Evolutionary conservation across 2,329 filamentous ascomycete genomes (phyloP).

Genomic region (Pseudogymnoascus destructans): DNA sequence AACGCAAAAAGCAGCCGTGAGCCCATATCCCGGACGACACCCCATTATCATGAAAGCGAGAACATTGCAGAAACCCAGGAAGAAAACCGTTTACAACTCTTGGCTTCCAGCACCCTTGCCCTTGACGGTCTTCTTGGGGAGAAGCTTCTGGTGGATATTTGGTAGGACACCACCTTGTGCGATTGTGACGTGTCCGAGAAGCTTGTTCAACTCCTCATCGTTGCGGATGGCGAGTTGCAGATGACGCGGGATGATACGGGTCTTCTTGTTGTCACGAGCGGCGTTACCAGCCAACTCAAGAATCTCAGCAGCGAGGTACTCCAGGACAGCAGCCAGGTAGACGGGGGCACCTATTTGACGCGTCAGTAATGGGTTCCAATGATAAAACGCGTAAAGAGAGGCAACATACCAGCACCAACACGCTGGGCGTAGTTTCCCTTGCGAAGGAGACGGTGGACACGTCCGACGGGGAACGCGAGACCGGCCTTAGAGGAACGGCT

Average conservation of each 20-base stretch:
- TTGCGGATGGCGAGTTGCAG: slow-evolving; percentile 98
- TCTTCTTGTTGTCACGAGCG: slow-evolving; percentile 99
- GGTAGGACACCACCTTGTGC: slow-evolving; percentile 94
- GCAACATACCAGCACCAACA: slow-evolving; percentile 73
- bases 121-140: slow-evolving; percentile 99
- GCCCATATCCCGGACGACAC: slow-evolving; percentile 61
- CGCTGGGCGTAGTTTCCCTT: slow-evolving; percentile 99
- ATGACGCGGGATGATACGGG: slow-evolving; percentile 98
- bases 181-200: slow-evolving; percentile 89
- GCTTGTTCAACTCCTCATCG: slow-evolving; percentile 99
- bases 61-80: slow-evolving; percentile 39
- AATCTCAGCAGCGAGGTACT: slow-evolving; percentile 97
- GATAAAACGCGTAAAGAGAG: slow-evolving; percentile 3
- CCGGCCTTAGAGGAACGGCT: slow-evolving; percentile 99
- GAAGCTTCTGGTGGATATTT: slow-evolving; percentile 96
- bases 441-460: slow-evolving; percentile 97
- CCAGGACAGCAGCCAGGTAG: slow-evolving; percentile 92
- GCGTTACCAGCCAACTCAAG: slow-evolving; percentile 98
- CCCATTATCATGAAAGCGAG: slow-evolving; percentile 58
- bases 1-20: slow-evolving; percentile 50
- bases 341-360: slow-evolving; percentile 58
- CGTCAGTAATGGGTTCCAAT: slow-evolving; percentile 19
- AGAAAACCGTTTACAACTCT: slow-evolving; percentile 65
- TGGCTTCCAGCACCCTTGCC: slow-evolving; percentile 83
- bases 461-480: slow-evolving; percentile 96